Evolutionary conservation across 2,329 filamentous ascomycete genomes (phyloP).

Genomic region (Venturia asperata): DNA sequence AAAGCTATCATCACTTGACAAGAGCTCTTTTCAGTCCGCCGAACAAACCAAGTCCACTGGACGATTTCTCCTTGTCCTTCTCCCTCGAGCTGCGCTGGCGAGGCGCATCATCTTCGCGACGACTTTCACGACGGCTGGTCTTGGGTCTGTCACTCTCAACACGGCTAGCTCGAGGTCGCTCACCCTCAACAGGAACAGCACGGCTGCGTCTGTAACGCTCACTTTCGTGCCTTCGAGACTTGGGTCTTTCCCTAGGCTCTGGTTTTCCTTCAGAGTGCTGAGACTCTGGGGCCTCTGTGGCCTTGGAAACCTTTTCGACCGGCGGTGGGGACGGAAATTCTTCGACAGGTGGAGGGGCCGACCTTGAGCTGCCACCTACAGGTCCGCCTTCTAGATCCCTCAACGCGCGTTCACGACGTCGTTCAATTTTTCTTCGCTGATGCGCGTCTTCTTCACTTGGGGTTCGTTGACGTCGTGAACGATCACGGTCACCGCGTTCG

Average conservation of each 20-base stretch:
- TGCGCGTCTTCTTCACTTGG: constrained; percentile 15
- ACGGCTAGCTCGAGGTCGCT: constrained; percentile 7
- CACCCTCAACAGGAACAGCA: constrained; percentile 3
- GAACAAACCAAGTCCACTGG: constrained; percentile 9
- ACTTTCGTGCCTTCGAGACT: constrained; percentile 13
- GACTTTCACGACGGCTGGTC: constrained; percentile 7
- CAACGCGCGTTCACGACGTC: constrained; percentile 15
- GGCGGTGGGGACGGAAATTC: background rate
- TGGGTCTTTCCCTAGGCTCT: constrained; percentile 13
- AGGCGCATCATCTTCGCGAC: background rate
- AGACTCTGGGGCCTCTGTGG: background rate
- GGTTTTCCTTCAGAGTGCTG: background rate
- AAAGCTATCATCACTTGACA: background rate
- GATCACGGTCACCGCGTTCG: constrained; percentile 6
- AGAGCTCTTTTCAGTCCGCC: constrained; percentile 14
- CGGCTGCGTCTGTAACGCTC: constrained; percentile 13
- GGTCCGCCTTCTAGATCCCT: constrained; percentile 14
- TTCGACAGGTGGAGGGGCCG: background rate
- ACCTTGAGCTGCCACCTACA: constrained; percentile 1
- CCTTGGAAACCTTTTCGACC: background rate
- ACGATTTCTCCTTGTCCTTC: constrained; percentile 1
- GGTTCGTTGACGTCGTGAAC: constrained; percentile 15
- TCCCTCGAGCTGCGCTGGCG: background rate
- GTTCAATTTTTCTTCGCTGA: constrained; percentile 15
- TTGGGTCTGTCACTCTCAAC: constrained; percentile 15